Evolutionary conservation across 169 alveolate genomes (phyloP), one percentile per base, ranked within the genome.

Genomic region (Eimeria nieschulzi): DNA sequence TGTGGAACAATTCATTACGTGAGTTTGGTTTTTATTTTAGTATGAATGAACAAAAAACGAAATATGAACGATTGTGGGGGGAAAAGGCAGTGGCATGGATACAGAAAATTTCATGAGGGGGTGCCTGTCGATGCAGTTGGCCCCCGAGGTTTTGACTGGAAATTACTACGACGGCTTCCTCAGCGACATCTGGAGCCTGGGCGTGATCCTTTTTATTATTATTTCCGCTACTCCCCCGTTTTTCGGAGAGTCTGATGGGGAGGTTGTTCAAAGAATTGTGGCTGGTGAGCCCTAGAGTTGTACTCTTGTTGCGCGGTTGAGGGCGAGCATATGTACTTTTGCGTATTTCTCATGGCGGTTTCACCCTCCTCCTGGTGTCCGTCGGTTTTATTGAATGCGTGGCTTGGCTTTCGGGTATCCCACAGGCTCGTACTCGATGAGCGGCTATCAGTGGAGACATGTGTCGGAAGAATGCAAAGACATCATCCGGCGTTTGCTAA

Each of bases 401-500:
- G n/a, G 9, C 55, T 71, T n/a, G n/a, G 59, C 21, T 54, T 19
- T 25, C 26, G 26, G 21, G 5, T 51, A 5, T 9, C 55, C 21
- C 61, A 10, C 76, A 87, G 95, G 94, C 13, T 92, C 95, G 79
- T 95, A 91, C 79, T 80, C 94, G 21, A 96, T 96, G 93, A 87
- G 88, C 79, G 94, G 94, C 7, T 82, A 93, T 25, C 98, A 95
- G 64, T 97, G 98, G 98, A 90, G 92, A 70, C 86, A 96, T 33
- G 96, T 97, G 33, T 96, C 99, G 66, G 97, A 94, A 46, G 98
- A 97, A 83, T 99, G 98, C 17, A 97, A 97, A 91, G 97, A 97
- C 63, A 95, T 98, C 79, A 97, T 98, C n/a, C 91, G 93, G 71
- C 95, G 96, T 72, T 94, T 98, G 97, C 95, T 98, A 59, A 80